Evolutionary conservation across 2,329 filamentous ascomycete species (phyloP), one percentile per base, ranked within the genome.

Genomic region (Xylaria arbuscula): DNA sequence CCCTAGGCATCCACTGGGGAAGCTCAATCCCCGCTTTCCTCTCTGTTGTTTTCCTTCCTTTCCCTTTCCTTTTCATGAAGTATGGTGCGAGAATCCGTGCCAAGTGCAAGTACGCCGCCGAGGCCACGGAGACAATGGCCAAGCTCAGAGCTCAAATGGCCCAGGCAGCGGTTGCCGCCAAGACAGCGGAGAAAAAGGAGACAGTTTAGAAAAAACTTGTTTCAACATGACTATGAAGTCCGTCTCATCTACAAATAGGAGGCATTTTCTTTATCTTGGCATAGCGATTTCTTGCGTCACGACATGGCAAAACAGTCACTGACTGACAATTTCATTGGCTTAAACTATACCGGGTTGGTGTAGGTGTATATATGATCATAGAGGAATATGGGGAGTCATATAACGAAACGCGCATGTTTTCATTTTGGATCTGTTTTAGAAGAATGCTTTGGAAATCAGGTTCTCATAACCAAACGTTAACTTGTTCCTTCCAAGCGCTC

Each of bases 31-130:
- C 92, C 0, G 93, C 89, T 0, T 94, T 95, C 81, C 82, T 95
- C 3, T 88, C 91, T 0, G 78, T 94, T 3, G 86, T 85, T 11
- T 94, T 92, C 78, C 82, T 93, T 19, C 91, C 92, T 0, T 90
- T 92, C 75, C 92, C 92, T 0, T 91, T 92, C 78, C 78, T 95
- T 17, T 93, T 95, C 79, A 92, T 92, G 81, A 89, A 86, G 73
- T 93, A 93, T 77, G 92, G 92, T 47, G 81, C 79, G 7, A 24
- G 70, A 34, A 91, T 94, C 73, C 85, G 92, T 24, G 81, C 85
- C 77, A 87, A 84, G 75, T 93, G 91, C 84, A 90, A 90, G 81
- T 94, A 87, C 75, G 88, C 91, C 6, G 85, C 88, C 10, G 86
- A 93, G 78, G 88, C 91, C 7, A 58, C 66, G 40, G 70, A 68